These are phyloP conservation scores for Phylloboletellus chloephorus DNA, from an alignment of 1,284 basidiomycete genomes.

Conservation along the genomic window DNA sequence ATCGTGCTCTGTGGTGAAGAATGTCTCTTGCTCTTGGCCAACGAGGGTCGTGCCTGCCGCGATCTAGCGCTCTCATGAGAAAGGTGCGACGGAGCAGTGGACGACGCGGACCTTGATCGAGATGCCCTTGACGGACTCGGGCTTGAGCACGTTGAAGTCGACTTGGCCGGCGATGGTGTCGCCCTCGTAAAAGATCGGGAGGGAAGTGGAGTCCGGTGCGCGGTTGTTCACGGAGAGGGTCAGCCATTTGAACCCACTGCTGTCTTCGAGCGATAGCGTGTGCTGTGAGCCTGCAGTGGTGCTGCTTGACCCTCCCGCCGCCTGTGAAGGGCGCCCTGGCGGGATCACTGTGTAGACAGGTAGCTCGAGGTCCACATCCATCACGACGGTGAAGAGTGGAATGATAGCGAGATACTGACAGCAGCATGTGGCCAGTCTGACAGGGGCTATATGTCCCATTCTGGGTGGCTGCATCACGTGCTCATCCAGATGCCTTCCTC, in stretches of 20 bases:
- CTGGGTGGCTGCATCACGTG: constrained; percentile 13
- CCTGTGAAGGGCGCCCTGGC: background rate
- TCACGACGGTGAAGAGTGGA: background rate
- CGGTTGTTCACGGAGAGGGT: constrained; percentile 39
- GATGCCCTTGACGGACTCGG: constrained; percentile 42
- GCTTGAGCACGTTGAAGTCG: constrained; percentile 40
- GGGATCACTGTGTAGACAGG: constrained; percentile 16
- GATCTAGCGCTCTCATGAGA: constrained; percentile 27
- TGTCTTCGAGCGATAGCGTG: constrained; percentile 35
- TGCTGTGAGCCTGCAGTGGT: constrained; percentile 25
- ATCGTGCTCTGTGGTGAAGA: constrained; percentile 36
- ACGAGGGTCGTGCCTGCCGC: constrained; percentile 39
- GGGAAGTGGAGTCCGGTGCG: constrained; percentile 28
- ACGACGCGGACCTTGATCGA: constrained; percentile 34
- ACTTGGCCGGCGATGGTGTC: constrained; percentile 43
- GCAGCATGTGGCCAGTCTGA: no score
- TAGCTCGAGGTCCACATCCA: constrained; percentile 11
- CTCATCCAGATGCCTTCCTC: no score
- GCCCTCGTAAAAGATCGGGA: constrained; percentile 41
- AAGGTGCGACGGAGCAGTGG: constrained; percentile 11
- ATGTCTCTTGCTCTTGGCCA: constrained; percentile 41
- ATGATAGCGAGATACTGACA: no score
- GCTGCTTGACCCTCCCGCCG: constrained; percentile 2
- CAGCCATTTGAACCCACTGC: constrained; percentile 41
- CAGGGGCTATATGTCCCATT: constrained; percentile 16